A percentile compares a stretch with the other conserved stretches of the same genome.
Conservation (phyloP, 768 basidiomycete genomes). For the Coprinopsis marcescibilis region DNA sequence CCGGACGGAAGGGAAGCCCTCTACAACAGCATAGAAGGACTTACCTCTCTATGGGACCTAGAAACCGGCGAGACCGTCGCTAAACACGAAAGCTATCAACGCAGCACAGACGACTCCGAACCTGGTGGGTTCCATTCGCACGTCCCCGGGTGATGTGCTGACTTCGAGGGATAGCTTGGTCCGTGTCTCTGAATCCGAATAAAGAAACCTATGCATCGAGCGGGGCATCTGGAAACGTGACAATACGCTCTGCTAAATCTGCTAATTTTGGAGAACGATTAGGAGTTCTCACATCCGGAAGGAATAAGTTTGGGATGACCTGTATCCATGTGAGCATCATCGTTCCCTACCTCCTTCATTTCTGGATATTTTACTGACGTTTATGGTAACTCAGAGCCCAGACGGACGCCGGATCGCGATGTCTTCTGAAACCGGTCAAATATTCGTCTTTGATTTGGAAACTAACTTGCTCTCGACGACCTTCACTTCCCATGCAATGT, state of each 20-base stretch:
- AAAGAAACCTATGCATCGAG: constrained; percentile 71
- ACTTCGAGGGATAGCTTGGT: constrained; percentile 57
- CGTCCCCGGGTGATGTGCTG: constrained; percentile 7
- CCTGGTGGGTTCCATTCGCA: constrained; percentile 42
- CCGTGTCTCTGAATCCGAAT: constrained; percentile 73
- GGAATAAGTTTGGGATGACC: constrained; percentile 73
- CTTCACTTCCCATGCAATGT: constrained; percentile 86
- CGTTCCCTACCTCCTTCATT: background rate
- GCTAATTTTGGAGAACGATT: constrained; percentile 65
- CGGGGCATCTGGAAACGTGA: constrained; percentile 64
- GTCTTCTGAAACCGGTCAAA: constrained; percentile 81
- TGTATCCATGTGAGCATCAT: constrained; percentile 55
- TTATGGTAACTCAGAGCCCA: constrained; percentile 58
- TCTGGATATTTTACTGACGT: background rate
- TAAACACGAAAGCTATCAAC: constrained; percentile 67
- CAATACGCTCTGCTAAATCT: constrained; percentile 62
- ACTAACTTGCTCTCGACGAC: constrained; percentile 57
- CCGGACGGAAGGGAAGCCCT: constrained; percentile 61
- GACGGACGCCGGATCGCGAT: constrained; percentile 80
- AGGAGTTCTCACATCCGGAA: constrained; percentile 55
- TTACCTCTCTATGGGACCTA: constrained; percentile 72
- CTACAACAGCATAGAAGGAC: constrained; percentile 81
- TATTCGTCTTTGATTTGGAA: constrained; percentile 80
- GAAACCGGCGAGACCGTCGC: constrained; percentile 54
- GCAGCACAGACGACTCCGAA: constrained; percentile 54